phyloP scores from a whole-genome alignment of 2,329 filamentous ascomycete genomes.

The Stachybotrys echinatus region DNA sequence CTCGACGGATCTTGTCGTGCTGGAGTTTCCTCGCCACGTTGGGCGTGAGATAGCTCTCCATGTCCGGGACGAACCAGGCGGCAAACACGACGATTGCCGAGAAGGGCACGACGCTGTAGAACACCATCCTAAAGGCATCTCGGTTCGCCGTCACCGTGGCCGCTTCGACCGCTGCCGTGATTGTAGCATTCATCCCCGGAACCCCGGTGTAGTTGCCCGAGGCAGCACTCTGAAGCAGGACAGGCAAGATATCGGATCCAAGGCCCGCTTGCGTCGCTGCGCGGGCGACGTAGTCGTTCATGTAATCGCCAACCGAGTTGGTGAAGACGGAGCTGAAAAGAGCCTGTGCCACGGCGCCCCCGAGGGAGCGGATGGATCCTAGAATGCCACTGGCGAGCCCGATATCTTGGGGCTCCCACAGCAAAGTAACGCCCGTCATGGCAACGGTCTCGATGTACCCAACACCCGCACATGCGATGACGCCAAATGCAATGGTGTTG shows the following conservation, averaged over 20 bases:
- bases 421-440: conserved; percentile 36
- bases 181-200: conserved; percentile 25
- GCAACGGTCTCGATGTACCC: conserved; percentile 34
- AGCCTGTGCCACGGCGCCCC: conserved; percentile 30
- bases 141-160: conserved; percentile 35
- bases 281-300: conserved; percentile 25
- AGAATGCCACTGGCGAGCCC: conserved; percentile 38
- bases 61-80: conserved; percentile 32
- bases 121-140: conserved; percentile 38
- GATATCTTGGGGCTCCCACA: conserved; percentile 41
- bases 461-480: conserved; percentile 23
- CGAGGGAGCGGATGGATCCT: conserved; percentile 37
- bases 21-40: conserved; percentile 39
- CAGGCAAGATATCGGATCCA: conserved; percentile 21
- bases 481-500: conserved; percentile 24
- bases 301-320: conserved; percentile 26
- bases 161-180: conserved; percentile 23
- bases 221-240: conserved; percentile 26
- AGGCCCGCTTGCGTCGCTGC: conserved; percentile 30
- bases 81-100: conserved; percentile 30
- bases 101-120: conserved; percentile 32
- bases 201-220: conserved; percentile 24
- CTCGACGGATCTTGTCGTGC: too few relatives aligned
- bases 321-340: conserved; percentile 30
- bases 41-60: conserved; percentile 35